phyloP scores from a whole-genome alignment of 75 land plant species.

The Pinus albicaulis region DNA sequence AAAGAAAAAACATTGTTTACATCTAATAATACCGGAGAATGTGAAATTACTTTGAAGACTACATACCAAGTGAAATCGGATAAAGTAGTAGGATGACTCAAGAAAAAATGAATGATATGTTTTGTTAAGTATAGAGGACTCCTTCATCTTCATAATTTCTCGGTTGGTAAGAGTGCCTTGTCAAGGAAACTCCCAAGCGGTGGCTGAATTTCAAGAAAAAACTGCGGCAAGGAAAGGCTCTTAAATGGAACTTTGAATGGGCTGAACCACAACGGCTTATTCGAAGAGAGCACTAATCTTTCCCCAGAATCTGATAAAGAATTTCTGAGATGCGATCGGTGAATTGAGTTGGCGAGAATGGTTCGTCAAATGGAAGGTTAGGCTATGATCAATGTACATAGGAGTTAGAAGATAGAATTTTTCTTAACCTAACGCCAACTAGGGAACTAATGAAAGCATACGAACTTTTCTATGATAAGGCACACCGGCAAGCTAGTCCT shows the following conservation, averaged over 20 bases:
- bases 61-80: background rate
- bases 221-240: slow-evolving; percentile 36
- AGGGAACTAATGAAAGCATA: slow-evolving; percentile 37
- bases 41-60: background rate
- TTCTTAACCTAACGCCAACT: slow-evolving; percentile 32
- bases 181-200: slow-evolving; percentile 39
- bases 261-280: slow-evolving; percentile 62
- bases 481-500: slow-evolving; percentile 23
- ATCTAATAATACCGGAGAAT: background rate
- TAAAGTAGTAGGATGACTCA: background rate
- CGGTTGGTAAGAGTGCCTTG: slow-evolving; percentile 54
- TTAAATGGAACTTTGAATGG: slow-evolving; percentile 70
- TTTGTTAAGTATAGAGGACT: slow-evolving; percentile 74
- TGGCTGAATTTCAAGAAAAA: slow-evolving; percentile 44
- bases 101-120: slow-evolving; percentile 33
- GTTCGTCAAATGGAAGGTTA: slow-evolving; percentile 83
- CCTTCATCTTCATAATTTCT: slow-evolving; percentile 70
- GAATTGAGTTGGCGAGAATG: slow-evolving; percentile 42
- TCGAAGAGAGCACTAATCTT: slow-evolving; percentile 34
- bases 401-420: slow-evolving; percentile 59
- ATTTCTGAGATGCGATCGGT: background rate
- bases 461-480: slow-evolving; percentile 37
- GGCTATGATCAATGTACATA: slow-evolving; percentile 74
- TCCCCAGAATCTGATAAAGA: slow-evolving; percentile 11
- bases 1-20: background rate